phyloP scores from a whole-genome alignment of 768 basidiomycete genomes.

The Ramaria sp. region DNA sequence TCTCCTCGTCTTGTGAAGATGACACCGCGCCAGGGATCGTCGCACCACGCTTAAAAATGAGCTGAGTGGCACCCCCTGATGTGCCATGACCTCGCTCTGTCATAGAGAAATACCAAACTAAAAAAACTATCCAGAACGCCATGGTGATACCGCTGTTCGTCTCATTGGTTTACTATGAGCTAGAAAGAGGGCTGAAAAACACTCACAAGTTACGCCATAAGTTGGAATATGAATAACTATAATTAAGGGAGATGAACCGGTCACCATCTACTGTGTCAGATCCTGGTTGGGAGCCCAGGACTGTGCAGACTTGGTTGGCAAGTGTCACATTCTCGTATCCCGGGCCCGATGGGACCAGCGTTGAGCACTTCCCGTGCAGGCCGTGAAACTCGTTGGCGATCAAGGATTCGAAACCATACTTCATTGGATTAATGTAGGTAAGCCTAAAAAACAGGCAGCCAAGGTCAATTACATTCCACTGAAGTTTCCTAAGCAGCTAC shows the following conservation, averaged over 20 bases:
- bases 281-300: slow-evolving; percentile 55
- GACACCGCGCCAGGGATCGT: slow-evolving; percentile 13
- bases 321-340: slow-evolving; percentile 46
- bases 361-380: slow-evolving; percentile 47
- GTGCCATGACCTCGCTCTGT: slow-evolving; percentile 38
- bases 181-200: background rate
- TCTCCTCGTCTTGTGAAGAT: slow-evolving; percentile 17
- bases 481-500: slow-evolving; percentile 22
- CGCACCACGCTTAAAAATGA: slow-evolving; percentile 57
- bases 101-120: slow-evolving; percentile 42
- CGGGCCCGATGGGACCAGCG: slow-evolving; percentile 49
- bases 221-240: slow-evolving; percentile 32
- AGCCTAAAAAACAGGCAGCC: slow-evolving; percentile 25
- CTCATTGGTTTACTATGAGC: background rate
- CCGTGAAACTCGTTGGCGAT: slow-evolving; percentile 77
- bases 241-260: slow-evolving; percentile 36
- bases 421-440: slow-evolving; percentile 39
- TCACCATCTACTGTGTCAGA: slow-evolving; percentile 43
- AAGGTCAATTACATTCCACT: slow-evolving; percentile 18
- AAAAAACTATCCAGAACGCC: slow-evolving; percentile 52
- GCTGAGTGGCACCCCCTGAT: slow-evolving; percentile 28
- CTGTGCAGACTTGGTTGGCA: slow-evolving; percentile 67
- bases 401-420: slow-evolving; percentile 64
- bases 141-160: slow-evolving; percentile 42
- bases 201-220: slow-evolving; percentile 37